Evolutionary conservation across 2,329 filamentous ascomycete species (phyloP).

Genomic region (Raffaelea deltoideospora): DNA sequence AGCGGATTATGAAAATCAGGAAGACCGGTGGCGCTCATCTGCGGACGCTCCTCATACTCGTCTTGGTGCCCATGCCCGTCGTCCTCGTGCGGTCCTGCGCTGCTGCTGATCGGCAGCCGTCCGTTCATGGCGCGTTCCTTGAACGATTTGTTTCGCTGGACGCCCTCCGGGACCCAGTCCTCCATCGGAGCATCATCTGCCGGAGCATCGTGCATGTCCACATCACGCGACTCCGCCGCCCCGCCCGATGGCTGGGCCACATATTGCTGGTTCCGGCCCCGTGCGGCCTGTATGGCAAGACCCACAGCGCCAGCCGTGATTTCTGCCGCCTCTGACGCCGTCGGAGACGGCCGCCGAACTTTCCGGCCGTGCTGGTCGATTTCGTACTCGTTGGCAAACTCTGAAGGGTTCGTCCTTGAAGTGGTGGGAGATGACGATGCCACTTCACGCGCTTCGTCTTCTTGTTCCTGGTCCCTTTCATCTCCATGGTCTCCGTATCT

Average conservation of each 20-base stretch:
- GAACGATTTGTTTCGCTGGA: constrained; percentile 47
- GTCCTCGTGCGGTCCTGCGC: constrained; percentile 35
- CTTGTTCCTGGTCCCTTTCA: neutral
- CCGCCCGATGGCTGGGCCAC: no score
- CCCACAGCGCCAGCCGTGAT: constrained; percentile 42
- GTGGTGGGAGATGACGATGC: constrained; percentile 12
- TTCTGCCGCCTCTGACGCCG: constrained; percentile 35
- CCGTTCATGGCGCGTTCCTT: constrained; percentile 46
- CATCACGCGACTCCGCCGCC: no score
- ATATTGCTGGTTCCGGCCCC: constrained; percentile 28
- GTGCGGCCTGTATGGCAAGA: constrained; percentile 34
- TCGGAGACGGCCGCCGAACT: constrained; percentile 35
- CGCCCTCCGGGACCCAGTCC: constrained; percentile 32
- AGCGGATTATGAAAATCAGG: constrained; percentile 56
- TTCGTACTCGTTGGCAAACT: constrained; percentile 38
- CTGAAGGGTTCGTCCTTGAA: constrained; percentile 12
- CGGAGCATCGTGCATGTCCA: constrained; percentile 10
- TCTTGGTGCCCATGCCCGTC: constrained; percentile 37
- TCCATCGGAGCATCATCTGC: neutral
- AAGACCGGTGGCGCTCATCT: constrained; percentile 53
- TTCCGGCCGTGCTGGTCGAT: constrained; percentile 43
- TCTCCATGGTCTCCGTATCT: no score
- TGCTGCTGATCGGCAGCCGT: constrained; percentile 37
- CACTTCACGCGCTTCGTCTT: constrained; percentile 14
- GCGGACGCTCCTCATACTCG: constrained; percentile 22